Conservation (phyloP, 108 stramenopile genomes). For the Aurantiochytrium sp. region DNA sequence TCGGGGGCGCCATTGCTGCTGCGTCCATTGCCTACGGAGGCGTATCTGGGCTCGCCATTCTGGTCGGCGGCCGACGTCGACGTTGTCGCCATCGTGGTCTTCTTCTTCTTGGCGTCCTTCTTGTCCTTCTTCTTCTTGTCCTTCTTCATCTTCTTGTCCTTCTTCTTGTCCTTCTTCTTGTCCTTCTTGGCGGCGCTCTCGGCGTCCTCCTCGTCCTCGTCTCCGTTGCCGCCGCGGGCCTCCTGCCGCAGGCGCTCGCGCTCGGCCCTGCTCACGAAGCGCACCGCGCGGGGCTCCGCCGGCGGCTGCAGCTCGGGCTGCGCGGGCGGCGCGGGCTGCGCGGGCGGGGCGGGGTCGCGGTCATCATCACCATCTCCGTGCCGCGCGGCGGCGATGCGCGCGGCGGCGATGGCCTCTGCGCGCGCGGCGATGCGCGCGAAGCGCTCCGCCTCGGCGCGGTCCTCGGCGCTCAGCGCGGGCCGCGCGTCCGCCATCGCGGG, state of each 20-base stretch:
- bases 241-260: not conserved
- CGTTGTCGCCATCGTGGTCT: too few relatives aligned
- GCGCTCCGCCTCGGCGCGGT: not conserved
- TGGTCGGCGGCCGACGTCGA: too few relatives aligned
- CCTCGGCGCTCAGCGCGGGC: not conserved
- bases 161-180: not conserved
- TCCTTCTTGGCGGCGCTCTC: too few relatives aligned
- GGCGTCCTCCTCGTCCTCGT: not conserved
- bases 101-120: conserved; percentile 33
- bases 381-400: not conserved
- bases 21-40: not conserved
- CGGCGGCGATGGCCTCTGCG: not conserved
- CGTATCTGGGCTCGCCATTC: too few relatives aligned
- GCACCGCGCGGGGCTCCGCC: not conserved
- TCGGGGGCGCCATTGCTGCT: too few relatives aligned
- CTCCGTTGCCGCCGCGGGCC: not conserved
- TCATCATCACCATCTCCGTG: too few relatives aligned
- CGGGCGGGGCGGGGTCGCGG: too few relatives aligned
- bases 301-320: too few relatives aligned
- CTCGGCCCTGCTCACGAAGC: not conserved
- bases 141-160: conserved; percentile 33
- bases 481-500: too few relatives aligned
- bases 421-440: not conserved
- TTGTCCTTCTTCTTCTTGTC: conserved; percentile 28
- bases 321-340: too few relatives aligned